Percentiles rank a stretch among this genome's conserved stretches.
Evolutionary conservation across 2,329 filamentous ascomycete genomes (phyloP).

Genomic region (Ophiostoma sp.): DNA sequence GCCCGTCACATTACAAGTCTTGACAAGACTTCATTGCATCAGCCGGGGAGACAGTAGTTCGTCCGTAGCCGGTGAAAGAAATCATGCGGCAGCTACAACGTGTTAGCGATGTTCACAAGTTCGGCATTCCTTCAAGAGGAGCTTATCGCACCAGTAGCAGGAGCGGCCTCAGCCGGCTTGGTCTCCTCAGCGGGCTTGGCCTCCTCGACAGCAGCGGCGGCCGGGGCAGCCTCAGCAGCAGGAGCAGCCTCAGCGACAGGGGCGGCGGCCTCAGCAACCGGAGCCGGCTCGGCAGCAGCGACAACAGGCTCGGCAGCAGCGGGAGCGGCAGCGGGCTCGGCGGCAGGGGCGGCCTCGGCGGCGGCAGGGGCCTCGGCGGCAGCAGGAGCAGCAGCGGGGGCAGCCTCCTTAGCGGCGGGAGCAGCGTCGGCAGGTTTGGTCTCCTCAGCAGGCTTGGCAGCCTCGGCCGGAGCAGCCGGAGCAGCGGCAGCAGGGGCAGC

Average conservation of each 20-base stretch:
- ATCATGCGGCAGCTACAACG: neutral
- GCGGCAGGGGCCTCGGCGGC: neutral
- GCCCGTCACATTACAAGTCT: constrained; percentile 10
- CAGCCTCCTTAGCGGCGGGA: constrained; percentile 31
- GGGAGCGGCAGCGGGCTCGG: constrained; percentile 1
- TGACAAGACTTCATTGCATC: neutral
- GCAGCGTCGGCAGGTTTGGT: constrained; percentile 25
- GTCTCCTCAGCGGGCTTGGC: constrained; percentile 35
- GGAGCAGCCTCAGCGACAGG: constrained; percentile 14
- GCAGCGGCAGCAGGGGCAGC: constrained; percentile 26
- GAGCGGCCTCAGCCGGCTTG: constrained; percentile 18
- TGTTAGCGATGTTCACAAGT: neutral
- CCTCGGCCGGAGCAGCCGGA: constrained; percentile 17
- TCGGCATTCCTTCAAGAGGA: neutral
- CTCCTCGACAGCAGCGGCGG: constrained; percentile 30
- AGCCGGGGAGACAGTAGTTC: neutral
- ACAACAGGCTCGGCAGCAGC: constrained; percentile 19
- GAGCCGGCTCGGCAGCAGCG: constrained; percentile 22
- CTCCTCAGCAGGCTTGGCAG: constrained; percentile 31
- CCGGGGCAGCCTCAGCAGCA: constrained; percentile 18
- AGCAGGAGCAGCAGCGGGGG: neutral
- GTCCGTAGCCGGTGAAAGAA: neutral
- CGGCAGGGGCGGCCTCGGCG: constrained; percentile 23
- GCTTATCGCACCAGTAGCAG: neutral
- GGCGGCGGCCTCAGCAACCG: constrained; percentile 17